These are phyloP conservation scores for Berberis thunbergii DNA, from an alignment of 164 flowering plant genomes.

Conservation along the genomic window DNA sequence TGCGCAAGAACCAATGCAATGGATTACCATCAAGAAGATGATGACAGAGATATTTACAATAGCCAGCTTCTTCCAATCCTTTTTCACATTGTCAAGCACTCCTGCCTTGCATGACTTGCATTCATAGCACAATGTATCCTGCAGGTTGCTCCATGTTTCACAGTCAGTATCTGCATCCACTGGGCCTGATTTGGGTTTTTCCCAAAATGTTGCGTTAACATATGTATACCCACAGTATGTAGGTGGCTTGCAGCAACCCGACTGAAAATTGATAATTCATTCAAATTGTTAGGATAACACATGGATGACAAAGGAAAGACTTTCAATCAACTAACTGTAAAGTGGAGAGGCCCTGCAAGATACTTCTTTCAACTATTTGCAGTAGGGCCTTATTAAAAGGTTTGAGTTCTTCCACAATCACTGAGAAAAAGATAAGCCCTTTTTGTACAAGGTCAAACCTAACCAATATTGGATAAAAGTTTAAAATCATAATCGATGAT, in stretches of 20 bases:
- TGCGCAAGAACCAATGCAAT: slow-evolving; percentile 19
- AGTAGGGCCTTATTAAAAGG: no score
- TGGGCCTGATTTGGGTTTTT: slow-evolving; percentile 13
- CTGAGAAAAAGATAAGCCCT: no score
- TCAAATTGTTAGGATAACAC: background rate
- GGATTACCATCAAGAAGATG: slow-evolving; percentile 14
- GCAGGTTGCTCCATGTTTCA: slow-evolving; percentile 19
- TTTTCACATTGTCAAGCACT: slow-evolving; percentile 24
- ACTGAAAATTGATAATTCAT: slow-evolving; percentile 6
- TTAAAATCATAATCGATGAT: no score
- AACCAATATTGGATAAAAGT: no score
- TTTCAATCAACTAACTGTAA: no score
- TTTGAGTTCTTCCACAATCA: no score
- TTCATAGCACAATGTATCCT: slow-evolving; percentile 18
- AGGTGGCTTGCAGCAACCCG: slow-evolving; percentile 33
- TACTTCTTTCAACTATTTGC: no score
- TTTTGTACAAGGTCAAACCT: no score
- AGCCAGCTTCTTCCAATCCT: slow-evolving; percentile 28
- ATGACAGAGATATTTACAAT: slow-evolving; percentile 15
- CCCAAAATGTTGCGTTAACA: slow-evolving; percentile 21
- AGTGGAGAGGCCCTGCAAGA: no score
- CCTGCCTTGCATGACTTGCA: slow-evolving; percentile 52
- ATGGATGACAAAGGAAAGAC: background rate
- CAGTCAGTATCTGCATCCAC: slow-evolving; percentile 15
- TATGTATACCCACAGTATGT: slow-evolving; percentile 13